Evolutionary conservation across 2,329 filamentous ascomycete species (phyloP), one percentile per base, ranked within the genome.

Genomic region (Aspergillus awamori): DNA sequence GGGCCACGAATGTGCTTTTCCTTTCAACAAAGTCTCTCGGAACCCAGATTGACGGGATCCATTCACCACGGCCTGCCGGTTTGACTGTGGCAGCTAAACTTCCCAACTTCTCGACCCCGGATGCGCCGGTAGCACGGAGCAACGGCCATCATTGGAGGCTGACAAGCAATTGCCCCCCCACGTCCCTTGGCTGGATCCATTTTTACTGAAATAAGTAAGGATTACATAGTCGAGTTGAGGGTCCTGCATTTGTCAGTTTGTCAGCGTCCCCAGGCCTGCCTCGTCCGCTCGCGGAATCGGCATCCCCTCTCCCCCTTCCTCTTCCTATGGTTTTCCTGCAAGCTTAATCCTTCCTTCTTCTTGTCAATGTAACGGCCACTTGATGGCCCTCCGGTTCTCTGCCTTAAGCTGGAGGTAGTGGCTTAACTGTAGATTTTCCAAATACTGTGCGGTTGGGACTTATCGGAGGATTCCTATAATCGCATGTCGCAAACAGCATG

Each of bases 401-500:
- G 15, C 57, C 57, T 55, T 64, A 66, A 51, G 22, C 53, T 39
- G 65, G 64, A 68, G 68, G 65, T 66, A 63, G 61, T 62, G 56
- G 57, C 41, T 58, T 53, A 53, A 49, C 47, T 36, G 26, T 52
- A 36, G 43, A 24, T 58, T 48, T 48, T 58, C 26, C 20, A 20
- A n/a, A 26, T 36, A 26, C 49, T 63, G 38, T 53, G 45, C 57
- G 49, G 61, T 61, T 49, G 53, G 53, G 51, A 47, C 43, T 53
- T 53, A 33, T 20, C 43, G 45, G 20, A 36, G 10, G 33, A 36
- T 13, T 11, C n/a, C 28, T 43, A 11, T 55, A 43, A 49, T 70
- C 65, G 69, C 58, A 70, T 74, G 65, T 63, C 67, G 68, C 54
- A 39, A 64, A 48, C 68, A 73, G 66, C 67, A 77, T 76, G 74